These are phyloP conservation scores for Fusarium siculi DNA, from an alignment of 2,329 filamentous ascomycete species.

Conservation along the genomic window DNA sequence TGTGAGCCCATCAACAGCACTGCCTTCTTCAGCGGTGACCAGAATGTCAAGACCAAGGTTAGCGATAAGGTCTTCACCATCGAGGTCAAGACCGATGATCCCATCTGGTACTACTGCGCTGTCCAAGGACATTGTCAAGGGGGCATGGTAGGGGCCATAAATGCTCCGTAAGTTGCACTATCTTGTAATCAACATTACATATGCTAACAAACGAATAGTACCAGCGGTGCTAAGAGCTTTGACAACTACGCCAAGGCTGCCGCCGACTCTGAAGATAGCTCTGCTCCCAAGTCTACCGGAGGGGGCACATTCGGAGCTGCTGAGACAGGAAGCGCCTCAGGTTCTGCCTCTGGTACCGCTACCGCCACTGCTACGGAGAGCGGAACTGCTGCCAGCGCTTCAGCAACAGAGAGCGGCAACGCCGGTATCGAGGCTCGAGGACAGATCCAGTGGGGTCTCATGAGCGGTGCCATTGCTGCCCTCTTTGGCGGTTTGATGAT, in stretches of 20 bases:
- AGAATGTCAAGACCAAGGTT: conserved; percentile 18
- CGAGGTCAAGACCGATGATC: conserved; percentile 55
- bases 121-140: conserved; percentile 68
- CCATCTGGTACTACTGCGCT: conserved; percentile 73
- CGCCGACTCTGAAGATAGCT: conserved; percentile 17
- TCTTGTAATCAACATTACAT: not conserved
- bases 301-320: conserved; percentile 33
- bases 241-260: conserved; percentile 27
- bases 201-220: conserved; percentile 7
- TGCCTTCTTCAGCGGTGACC: conserved; percentile 56
- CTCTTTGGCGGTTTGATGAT: conserved; percentile 40
- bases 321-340: conserved; percentile 21
- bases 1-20: conserved; percentile 63
- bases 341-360: conserved; percentile 14
- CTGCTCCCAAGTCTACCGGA: conserved; percentile 34
- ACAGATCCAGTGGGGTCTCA: conserved; percentile 42
- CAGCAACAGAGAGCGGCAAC: conserved; percentile 21
- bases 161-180: conserved; percentile 37
- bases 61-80: conserved; percentile 37
- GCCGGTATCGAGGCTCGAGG: conserved; percentile 32
- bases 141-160: conserved; percentile 67
- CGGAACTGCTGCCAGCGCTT: conserved; percentile 6
- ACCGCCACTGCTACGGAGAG: conserved; percentile 27
- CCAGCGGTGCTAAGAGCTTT: conserved; percentile 31
- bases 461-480: conserved; percentile 36